Evolutionary conservation across 2,329 filamentous ascomycete genomes (phyloP).

Genomic region (Talaromyces amestolkiae): DNA sequence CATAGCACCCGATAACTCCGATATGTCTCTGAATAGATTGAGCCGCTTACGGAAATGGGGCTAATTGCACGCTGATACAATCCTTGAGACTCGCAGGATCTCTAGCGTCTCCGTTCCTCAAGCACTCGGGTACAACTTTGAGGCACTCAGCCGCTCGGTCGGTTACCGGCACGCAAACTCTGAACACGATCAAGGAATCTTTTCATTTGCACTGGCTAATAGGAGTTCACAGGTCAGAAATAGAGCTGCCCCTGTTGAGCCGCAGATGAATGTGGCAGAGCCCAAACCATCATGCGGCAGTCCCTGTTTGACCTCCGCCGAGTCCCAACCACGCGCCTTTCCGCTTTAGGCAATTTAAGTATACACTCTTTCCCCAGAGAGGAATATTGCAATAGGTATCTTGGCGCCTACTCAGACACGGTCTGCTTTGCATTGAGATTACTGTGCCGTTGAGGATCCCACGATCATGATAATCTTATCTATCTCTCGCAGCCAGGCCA

Average conservation of each 20-base stretch:
- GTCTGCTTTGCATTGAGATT: not conserved
- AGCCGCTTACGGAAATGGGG: not conserved
- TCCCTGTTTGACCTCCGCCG: constrained; percentile 4
- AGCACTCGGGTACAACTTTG: not conserved
- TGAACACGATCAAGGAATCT: not conserved
- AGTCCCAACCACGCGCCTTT: not conserved
- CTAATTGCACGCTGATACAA: constrained; percentile 3
- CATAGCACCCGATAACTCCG: not conserved
- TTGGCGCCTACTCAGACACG: constrained; percentile 3
- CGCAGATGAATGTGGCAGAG: constrained; percentile 5
- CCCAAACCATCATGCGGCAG: constrained; percentile 9
- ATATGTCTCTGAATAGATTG: not conserved
- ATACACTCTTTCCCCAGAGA: not conserved
- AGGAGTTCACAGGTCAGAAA: not conserved
- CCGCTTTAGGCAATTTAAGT: not conserved
- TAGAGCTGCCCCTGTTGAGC: not conserved
- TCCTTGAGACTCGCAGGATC: not conserved
- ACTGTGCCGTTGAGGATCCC: not conserved
- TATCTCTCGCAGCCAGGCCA: constrained; percentile 5
- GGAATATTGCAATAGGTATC: not conserved
- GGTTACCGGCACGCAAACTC: not conserved
- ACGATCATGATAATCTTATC: not conserved
- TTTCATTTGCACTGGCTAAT: not conserved
- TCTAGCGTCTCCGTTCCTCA: not conserved
- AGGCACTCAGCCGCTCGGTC: not conserved